Conservation (phyloP, 768 basidiomycete species). For the Rhizopogon salebrosus region DNA sequence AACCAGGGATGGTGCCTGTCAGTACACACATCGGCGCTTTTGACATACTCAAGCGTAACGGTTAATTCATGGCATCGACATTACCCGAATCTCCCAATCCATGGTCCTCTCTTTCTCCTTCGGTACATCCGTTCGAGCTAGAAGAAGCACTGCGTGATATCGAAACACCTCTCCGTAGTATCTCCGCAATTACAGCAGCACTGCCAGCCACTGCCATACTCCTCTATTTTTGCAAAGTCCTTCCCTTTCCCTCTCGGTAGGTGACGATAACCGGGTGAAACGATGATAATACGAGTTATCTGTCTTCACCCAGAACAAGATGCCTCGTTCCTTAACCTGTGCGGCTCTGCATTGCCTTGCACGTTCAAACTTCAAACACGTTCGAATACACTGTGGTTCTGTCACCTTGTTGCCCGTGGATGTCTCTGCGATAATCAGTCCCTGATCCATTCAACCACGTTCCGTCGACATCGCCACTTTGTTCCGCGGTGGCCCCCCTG, state of each 20-base stretch:
- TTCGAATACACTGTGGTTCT: not conserved
- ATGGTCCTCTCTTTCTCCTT: not conserved
- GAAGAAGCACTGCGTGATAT: not conserved
- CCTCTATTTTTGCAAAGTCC: not conserved
- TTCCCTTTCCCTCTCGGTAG: not conserved
- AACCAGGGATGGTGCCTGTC: too few species aligned
- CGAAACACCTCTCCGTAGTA: not conserved
- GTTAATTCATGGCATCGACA: not conserved
- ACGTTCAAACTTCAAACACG: not conserved
- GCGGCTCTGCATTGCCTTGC: not conserved
- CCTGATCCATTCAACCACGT: not conserved
- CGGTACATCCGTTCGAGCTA: not conserved
- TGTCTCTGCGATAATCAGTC: not conserved
- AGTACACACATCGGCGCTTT: too few species aligned
- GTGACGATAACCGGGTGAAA: too few species aligned
- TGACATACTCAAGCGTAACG: too few species aligned
- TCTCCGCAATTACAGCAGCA: not conserved
- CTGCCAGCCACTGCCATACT: not conserved
- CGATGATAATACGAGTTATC: not conserved
- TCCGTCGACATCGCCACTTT: not conserved
- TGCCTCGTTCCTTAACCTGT: not conserved
- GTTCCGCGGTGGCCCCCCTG: not conserved
- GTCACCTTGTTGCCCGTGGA: not conserved
- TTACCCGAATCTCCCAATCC: not conserved
- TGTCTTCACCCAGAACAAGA: not conserved